Evolutionary conservation across 2,329 filamentous ascomycete species (phyloP), one percentile per base, ranked within the genome.

Genomic region (Paraphaeosphaeria minitans): DNA sequence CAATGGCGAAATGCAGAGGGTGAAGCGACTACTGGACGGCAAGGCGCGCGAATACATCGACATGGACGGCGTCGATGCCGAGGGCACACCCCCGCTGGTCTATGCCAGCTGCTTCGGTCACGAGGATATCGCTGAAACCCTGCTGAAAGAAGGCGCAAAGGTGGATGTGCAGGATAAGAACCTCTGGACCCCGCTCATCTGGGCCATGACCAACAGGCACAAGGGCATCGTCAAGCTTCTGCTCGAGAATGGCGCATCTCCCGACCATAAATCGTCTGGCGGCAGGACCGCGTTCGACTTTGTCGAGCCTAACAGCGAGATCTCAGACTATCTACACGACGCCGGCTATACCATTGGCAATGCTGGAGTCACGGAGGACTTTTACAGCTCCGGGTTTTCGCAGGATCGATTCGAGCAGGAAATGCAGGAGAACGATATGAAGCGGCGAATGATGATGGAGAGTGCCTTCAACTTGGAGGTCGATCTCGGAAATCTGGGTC

Each of bases 101-200:
- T 99, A 99, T 76, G 95, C 95, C 13, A 97, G 93, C 81, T 99
- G 95, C 74, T 99, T 99, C 82, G 93, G 95, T 41, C 95, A 99
- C 75, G 91, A 96, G 77, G 85, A 89, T 48, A 93, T 97, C 4
- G 95, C 98, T 24, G 85, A 89, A 59, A 87, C 89, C 39, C 84
- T 99, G 53, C 86, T 99, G 53, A 86, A 92, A 59, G 92, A 92
- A 10, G 93, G 94, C 24, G 94, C 90, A 41, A 86, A 92, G 69
- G 93, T 98, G 53, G 93, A 99, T 79, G 89, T 89, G 69, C 94
- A 98, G 77, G 95, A 99, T 75, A 91, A 89, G 63, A 98, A 98
- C 74, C 90, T 96, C 73, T 99, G 95, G 95, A 98, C 92, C 70
- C 91, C 95, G 14, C 83, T 99, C 61, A 99, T 99, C 93, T 99